Percentiles rank a stretch among this genome's conserved stretches.
Conservation (phyloP, 768 basidiomycete species). For the Agaricus bisporus region DNA sequence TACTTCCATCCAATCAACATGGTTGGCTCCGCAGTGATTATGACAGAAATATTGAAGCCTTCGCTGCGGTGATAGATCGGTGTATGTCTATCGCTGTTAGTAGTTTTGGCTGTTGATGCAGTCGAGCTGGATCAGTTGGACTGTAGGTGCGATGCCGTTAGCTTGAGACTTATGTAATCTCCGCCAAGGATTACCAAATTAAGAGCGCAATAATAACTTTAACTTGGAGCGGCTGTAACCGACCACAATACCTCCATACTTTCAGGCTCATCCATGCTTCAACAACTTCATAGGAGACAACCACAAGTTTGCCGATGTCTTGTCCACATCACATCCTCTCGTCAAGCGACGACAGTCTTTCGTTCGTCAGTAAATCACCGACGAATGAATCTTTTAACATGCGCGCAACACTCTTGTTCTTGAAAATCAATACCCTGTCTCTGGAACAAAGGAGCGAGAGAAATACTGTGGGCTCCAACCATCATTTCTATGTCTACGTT, state of each 20-base stretch:
- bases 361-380: background rate
- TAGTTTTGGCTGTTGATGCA: background rate
- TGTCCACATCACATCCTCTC: background rate
- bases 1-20: background rate
- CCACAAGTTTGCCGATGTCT: background rate
- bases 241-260: too few species aligned
- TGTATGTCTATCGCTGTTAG: background rate
- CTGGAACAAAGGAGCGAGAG: background rate
- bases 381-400: background rate
- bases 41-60: background rate
- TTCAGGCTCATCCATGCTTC: background rate
- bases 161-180: too few species aligned
- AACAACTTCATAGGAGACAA: background rate
- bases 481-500: background rate
- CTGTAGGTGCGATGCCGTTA: background rate
- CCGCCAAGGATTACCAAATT: background rate
- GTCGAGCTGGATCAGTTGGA: background rate
- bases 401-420: background rate
- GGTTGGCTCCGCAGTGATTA: background rate
- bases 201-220: background rate
- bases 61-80: constrained; percentile 4
- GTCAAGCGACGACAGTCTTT: background rate
- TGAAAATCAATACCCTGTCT: background rate
- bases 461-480: background rate
- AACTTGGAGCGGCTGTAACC: too few species aligned